A percentile compares a stretch with the other conserved stretches of the same genome.
Conservation (phyloP, 148 eudicot genomes). For the Diospyros lotus region DNA sequence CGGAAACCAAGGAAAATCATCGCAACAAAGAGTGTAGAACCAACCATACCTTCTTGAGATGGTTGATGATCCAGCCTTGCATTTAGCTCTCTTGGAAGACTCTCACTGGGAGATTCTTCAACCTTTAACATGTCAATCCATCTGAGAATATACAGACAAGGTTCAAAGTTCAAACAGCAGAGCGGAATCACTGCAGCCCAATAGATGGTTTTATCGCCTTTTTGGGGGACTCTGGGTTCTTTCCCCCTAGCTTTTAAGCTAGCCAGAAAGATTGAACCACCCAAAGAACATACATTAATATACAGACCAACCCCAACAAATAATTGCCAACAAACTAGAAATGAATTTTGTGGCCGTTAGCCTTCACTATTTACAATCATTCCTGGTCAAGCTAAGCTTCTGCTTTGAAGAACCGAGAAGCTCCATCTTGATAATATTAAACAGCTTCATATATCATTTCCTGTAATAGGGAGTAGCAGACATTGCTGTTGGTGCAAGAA, state of each 20-base stretch:
- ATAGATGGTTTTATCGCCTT: too few relatives aligned
- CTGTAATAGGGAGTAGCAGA: constrained; percentile 32
- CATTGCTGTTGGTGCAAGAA: not conserved
- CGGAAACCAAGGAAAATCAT: not conserved
- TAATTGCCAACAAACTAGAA: not conserved
- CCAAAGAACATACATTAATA: not conserved
- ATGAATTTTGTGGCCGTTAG: not conserved
- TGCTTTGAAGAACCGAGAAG: constrained; percentile 7
- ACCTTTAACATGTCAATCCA: not conserved
- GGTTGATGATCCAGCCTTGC: not conserved
- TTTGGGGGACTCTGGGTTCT: too few relatives aligned
- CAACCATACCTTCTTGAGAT: not conserved
- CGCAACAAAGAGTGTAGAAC: not conserved
- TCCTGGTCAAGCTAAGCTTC: not conserved
- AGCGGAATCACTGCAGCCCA: too few relatives aligned
- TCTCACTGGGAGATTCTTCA: not conserved
- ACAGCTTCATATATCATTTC: constrained; percentile 70
- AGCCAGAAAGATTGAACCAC: not conserved
- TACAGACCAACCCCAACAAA: constrained; percentile 7
- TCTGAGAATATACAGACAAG: not conserved
- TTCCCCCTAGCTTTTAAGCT: too few relatives aligned
- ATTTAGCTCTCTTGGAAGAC: not conserved
- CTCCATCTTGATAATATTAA: constrained; percentile 4
- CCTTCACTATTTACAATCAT: constrained; percentile 11
- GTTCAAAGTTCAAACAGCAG: not conserved